Conservation (phyloP, 352 stramenopile genomes). For the Pythium biforme region DNA sequence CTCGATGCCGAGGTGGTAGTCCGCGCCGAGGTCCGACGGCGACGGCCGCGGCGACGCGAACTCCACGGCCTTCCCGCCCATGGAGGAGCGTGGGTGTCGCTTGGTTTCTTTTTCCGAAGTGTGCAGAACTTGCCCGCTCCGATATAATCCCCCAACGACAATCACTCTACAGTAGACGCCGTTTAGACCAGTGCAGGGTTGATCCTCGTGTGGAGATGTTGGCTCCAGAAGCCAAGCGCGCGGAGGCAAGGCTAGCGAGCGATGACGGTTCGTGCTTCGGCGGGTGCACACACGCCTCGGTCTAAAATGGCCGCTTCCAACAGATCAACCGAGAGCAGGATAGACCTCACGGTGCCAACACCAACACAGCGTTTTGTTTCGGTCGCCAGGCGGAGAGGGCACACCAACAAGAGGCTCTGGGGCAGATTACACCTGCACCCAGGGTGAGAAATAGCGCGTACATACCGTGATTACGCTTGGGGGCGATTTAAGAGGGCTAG, state of each 20-base stretch:
- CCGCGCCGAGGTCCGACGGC: constrained; percentile 47
- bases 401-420: not conserved
- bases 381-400: not conserved
- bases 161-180: constrained; percentile 6
- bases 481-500: not conserved
- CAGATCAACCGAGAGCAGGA: not conserved
- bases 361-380: not conserved
- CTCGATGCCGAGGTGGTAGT: constrained; percentile 69
- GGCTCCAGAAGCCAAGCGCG: not conserved
- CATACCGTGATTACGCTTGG: constrained; percentile 14
- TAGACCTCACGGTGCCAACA: not conserved
- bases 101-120: not conserved
- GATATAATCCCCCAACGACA: constrained; percentile 12
- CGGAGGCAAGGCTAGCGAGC: not conserved
- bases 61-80: constrained; percentile 50
- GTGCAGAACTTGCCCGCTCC: not conserved
- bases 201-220: not conserved
- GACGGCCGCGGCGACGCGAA: constrained; percentile 50
- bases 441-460: not conserved
- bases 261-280: not conserved
- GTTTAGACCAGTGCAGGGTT: not conserved
- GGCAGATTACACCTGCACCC: not conserved
- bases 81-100: constrained; percentile 15
- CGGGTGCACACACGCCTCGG: not conserved
- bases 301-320: constrained; percentile 1